phyloP scores from a whole-genome alignment of 306 rosid species.

The Cucurbita argyrosperma region DNA sequence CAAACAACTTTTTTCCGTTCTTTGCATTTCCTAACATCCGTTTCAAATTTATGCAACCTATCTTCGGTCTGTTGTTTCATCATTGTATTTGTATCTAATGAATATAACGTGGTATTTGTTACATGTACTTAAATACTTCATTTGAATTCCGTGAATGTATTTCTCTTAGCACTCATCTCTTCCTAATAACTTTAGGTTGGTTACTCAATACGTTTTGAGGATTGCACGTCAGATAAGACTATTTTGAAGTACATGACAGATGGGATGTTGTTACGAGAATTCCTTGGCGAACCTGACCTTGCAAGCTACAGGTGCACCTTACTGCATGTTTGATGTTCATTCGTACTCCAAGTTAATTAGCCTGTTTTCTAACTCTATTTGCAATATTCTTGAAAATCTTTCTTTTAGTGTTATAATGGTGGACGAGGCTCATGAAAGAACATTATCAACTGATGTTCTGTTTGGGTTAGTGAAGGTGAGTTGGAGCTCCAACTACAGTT shows the following conservation, averaged over 20 bases:
- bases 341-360: not conserved
- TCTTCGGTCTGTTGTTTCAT: not conserved
- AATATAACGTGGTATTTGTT: not conserved
- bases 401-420: conserved; percentile 85
- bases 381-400: conserved; percentile 12
- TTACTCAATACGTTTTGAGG: conserved; percentile 94
- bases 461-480: conserved; percentile 92
- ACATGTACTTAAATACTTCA: not conserved
- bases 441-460: conserved; percentile 90
- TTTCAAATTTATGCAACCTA: not conserved
- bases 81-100: not conserved
- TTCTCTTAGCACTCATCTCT: not conserved
- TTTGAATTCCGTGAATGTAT: conserved; percentile 1
- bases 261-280: conserved; percentile 93
- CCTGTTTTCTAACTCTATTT: not conserved
- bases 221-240: conserved; percentile 92
- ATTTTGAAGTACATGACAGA: conserved; percentile 90
- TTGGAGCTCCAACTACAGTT: not conserved
- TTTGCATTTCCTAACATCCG: not conserved
- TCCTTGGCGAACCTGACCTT: conserved; percentile 92
- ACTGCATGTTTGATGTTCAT: not conserved
- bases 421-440: conserved; percentile 99
- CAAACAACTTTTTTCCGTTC: not conserved
- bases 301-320: conserved; percentile 62
- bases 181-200: conserved; percentile 55